These are phyloP conservation scores for Phytophthora syringae DNA, from an alignment of 352 stramenopile genomes.

Conservation along the genomic window DNA sequence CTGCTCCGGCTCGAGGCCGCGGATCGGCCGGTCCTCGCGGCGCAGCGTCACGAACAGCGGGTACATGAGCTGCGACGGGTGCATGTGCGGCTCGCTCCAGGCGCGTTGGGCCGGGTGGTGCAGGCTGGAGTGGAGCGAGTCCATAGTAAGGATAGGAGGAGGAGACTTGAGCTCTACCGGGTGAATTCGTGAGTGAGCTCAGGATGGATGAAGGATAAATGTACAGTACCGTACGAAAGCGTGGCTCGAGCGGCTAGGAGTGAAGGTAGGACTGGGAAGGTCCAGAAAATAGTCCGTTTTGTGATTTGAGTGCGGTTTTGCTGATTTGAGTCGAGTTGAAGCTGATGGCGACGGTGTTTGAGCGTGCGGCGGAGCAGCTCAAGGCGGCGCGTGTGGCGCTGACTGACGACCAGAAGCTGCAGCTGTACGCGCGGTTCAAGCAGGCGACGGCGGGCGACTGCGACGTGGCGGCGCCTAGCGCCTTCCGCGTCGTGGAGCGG, in stretches of 20 bases:
- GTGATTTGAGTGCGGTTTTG: no score
- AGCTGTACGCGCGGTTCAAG: constrained; percentile 84
- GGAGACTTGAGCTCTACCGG: constrained; percentile 2
- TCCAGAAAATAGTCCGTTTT: constrained; percentile 1
- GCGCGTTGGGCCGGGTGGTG: constrained; percentile 81
- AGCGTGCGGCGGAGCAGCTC: constrained; percentile 55
- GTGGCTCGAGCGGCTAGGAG: constrained; percentile 9
- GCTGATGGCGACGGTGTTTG: constrained; percentile 45
- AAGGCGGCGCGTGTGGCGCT: constrained; percentile 41
- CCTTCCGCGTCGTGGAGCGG: constrained; percentile 64
- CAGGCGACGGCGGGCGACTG: constrained; percentile 77
- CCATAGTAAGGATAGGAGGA: constrained; percentile 14
- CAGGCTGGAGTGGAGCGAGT: constrained; percentile 79
- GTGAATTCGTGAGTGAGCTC: constrained; percentile 27
- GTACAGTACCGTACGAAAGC: no score
- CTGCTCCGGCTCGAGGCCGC: constrained; percentile 82
- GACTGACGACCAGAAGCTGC: constrained; percentile 77
- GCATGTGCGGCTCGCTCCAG: constrained; percentile 89
- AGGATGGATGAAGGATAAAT: no score
- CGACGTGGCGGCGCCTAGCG: constrained; percentile 51
- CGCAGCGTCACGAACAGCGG: constrained; percentile 89
- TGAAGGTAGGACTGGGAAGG: background rate
- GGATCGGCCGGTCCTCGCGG: constrained; percentile 72
- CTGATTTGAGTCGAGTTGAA: constrained; percentile 19
- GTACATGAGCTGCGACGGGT: constrained; percentile 91